Conservation (phyloP, 2,329 filamentous ascomycete species). For the Claviceps sp. region DNA sequence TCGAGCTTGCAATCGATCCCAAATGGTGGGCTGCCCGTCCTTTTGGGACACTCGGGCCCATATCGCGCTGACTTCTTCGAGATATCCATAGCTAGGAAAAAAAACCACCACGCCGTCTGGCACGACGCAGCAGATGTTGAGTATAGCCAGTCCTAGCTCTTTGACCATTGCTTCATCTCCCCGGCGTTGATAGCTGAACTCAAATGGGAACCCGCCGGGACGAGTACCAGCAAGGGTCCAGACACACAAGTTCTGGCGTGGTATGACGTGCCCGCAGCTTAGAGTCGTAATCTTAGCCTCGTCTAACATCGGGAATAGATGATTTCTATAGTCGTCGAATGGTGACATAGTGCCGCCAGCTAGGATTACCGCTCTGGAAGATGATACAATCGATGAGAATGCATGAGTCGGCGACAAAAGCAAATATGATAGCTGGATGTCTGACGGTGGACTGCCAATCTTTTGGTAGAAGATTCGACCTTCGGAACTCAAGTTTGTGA, state of each 20-base stretch:
- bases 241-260: conserved; percentile 64
- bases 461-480: conserved; percentile 53
- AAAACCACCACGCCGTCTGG: conserved; percentile 89
- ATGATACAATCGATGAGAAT: conserved; percentile 75
- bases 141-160: conserved; percentile 60
- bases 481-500: conserved; percentile 74
- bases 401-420: conserved; percentile 84
- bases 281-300: conserved; percentile 57
- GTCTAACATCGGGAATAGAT: conserved; percentile 68
- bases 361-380: conserved; percentile 75
- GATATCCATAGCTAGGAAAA: conserved; percentile 88
- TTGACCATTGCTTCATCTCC: conserved; percentile 54
- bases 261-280: conserved; percentile 92
- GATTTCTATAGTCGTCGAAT: conserved; percentile 76
- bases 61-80: conserved; percentile 54
- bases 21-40: conserved; percentile 30
- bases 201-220: conserved; percentile 42
- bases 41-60: conserved; percentile 36
- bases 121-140: conserved; percentile 58
- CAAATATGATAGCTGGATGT: conserved; percentile 64
- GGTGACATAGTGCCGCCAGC: conserved; percentile 97
- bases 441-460: conserved; percentile 18
- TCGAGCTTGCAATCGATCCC: conserved; percentile 41
- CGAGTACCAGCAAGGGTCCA: conserved; percentile 46
- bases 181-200: conserved; percentile 78